Conservation (phyloP, 352 stramenopile genomes). For the Phytopythium aichiense region DNA sequence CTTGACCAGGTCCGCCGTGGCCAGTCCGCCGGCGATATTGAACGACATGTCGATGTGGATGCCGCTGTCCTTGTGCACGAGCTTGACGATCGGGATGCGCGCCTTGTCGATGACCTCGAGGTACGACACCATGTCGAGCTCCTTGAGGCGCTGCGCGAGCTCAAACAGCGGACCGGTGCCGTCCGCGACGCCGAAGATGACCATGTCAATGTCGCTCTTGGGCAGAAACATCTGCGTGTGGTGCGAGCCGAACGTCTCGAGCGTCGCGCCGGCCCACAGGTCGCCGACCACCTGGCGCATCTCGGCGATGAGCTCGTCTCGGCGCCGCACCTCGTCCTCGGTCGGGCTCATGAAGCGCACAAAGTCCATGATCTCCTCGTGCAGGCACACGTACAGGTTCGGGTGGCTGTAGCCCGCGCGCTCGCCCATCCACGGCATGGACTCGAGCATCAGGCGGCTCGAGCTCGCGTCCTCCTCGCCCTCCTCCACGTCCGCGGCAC, state of each 20-base stretch:
- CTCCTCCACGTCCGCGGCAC: constrained; percentile 14
- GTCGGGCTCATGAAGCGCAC: constrained; percentile 87
- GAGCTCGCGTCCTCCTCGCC: constrained; percentile 19
- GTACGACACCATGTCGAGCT: constrained; percentile 81
- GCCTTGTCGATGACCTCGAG: constrained; percentile 95
- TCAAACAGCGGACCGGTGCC: constrained; percentile 55
- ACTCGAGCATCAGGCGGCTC: constrained; percentile 36
- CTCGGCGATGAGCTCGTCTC: constrained; percentile 67
- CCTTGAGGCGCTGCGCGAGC: constrained; percentile 46
- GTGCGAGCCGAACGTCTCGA: constrained; percentile 92
- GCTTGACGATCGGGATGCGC: constrained; percentile 95
- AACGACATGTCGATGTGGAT: constrained; percentile 95
- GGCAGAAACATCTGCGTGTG: constrained; percentile 91
- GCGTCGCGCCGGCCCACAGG: constrained; percentile 53
- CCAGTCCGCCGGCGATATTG: constrained; percentile 75
- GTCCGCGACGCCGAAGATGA: constrained; percentile 72
- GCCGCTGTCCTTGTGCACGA: constrained; percentile 85
- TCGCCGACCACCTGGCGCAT: constrained; percentile 60
- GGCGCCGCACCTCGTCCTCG: constrained; percentile 59
- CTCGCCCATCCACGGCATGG: constrained; percentile 65
- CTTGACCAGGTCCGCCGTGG: constrained; percentile 86
- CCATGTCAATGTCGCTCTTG: constrained; percentile 93
- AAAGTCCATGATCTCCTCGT: constrained; percentile 97
- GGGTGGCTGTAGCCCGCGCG: constrained; percentile 47
- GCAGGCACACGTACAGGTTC: constrained; percentile 86